phyloP scores from a whole-genome alignment of 176 grass and related monocot genomes.

The Juncus effusus region DNA sequence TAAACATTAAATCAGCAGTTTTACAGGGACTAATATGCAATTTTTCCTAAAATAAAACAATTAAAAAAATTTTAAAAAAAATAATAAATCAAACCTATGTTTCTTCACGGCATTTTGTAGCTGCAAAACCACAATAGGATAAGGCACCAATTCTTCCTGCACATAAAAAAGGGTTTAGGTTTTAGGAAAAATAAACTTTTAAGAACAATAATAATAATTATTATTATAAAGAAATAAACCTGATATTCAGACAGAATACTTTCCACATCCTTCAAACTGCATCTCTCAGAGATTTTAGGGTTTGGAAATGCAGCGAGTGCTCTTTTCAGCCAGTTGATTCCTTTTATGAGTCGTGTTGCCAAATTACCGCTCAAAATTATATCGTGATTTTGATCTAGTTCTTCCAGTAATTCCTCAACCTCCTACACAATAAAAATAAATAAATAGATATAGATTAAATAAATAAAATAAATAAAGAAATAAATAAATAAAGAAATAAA shows the following conservation, averaged over 20 bases:
- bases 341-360: conserved; percentile 37
- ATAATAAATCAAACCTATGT: conserved; percentile 55
- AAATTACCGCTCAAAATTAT: conserved; percentile 36
- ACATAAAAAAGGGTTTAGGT: neutral
- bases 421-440: conserved; percentile 41
- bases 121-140: conserved; percentile 57
- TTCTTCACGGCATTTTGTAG: conserved; percentile 66
- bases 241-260: conserved; percentile 55
- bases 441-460: no score
- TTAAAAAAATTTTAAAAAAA: neutral
- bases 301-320: conserved; percentile 49
- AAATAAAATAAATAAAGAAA: no score
- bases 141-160: conserved; percentile 62
- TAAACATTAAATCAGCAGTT: no score
- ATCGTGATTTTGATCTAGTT: conserved; percentile 37
- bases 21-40: no score
- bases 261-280: conserved; percentile 55
- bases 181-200: neutral
- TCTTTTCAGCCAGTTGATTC: conserved; percentile 62
- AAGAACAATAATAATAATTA: neutral
- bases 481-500: no score
- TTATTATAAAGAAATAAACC: conserved; percentile 29
- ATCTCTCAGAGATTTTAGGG: conserved; percentile 43
- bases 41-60: no score
- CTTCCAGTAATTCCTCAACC: conserved; percentile 66